These are phyloP conservation scores for Hyaloscypha finlandica DNA, from an alignment of 495 filamentous ascomycete genomes.

Conservation along the genomic window DNA sequence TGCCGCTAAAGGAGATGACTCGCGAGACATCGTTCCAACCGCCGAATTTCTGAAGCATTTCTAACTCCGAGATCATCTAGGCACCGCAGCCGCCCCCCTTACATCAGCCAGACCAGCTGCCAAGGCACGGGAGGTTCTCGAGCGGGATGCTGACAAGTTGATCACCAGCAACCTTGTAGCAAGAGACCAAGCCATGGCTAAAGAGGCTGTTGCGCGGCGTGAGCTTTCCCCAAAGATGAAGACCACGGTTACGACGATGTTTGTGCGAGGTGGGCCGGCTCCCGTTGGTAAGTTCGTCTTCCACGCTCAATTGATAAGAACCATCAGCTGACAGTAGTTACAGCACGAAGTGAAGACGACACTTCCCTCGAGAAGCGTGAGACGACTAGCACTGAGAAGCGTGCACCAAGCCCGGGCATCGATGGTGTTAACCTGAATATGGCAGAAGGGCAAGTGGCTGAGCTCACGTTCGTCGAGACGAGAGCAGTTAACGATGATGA, in stretches of 20 bases:
- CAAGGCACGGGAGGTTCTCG: neutral
- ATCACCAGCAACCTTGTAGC: constrained; percentile 4
- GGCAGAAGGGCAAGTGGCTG: constrained; percentile 46
- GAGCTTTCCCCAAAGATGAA: constrained; percentile 34
- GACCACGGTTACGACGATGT: constrained; percentile 53
- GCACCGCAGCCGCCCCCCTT: neutral
- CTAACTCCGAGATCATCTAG: neutral
- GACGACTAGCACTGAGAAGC: constrained; percentile 39
- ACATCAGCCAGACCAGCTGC: constrained; percentile 4
- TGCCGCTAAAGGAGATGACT: too few relatives aligned
- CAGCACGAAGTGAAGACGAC: constrained; percentile 18
- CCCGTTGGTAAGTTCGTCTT: constrained; percentile 41
- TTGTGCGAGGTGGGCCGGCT: constrained; percentile 44
- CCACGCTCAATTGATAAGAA: too few relatives aligned
- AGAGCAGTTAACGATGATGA: constrained; percentile 42
- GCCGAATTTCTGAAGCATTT: too few relatives aligned
- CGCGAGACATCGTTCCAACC: too few relatives aligned
- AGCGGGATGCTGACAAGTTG: neutral
- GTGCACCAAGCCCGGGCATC: constrained; percentile 37
- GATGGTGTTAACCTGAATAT: constrained; percentile 53
- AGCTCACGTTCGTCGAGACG: constrained; percentile 52
- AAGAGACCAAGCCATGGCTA: constrained; percentile 34
- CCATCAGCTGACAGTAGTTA: neutral
- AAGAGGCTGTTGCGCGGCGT: constrained; percentile 34
- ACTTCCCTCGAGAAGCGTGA: constrained; percentile 4